Evolutionary conservation across 257 asterid species (phyloP), one percentile per base, ranked within the genome.

Genomic region (Mentha longifolia): DNA sequence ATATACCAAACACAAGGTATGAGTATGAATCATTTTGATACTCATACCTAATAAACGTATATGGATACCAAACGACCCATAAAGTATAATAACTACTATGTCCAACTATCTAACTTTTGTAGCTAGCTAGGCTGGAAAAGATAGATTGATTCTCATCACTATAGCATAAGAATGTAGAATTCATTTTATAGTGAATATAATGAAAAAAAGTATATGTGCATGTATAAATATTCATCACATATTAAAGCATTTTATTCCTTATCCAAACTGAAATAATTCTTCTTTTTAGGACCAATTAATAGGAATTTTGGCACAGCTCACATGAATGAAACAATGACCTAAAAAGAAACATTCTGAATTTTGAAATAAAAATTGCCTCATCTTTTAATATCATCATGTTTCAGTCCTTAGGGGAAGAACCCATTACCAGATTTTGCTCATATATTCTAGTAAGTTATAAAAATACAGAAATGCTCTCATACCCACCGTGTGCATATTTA

Each of bases 281-380:
- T n/a, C n/a, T 64, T 72, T 69, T 46, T 19, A 13, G 31, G 71
- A 68, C 42, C 17, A 3, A 56, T 56, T 71, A 42, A 55, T 62
- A 9, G 12, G 71, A 71, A 68, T 61, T 60, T 64, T 80, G 76
- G 75, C 68, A 72, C 78, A 83, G 57, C 65, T 50, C 70, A 75
- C 42, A 60, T 57, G 56, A 58, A 47, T 74, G 47, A 46, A 31
- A 16, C 60, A 35, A 49, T 65, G 70, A 37, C 73, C 61, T 22
- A 28, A 9, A 70, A 57, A 70, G 7, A 58, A 43, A 69, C 66
- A 11, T 33, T 19, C 9, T 14, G 41, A 62, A 14, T 42, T 69
- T 15, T 42, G 56, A 4, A 6, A 42, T 54, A 35, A 54, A 7
- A 22, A 20, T 54, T 54, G 60, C 30, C 17, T 54, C 15, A 20